These are phyloP conservation scores for Sicyos edulis DNA, from an alignment of 306 rosid genomes.

Conservation along the genomic window DNA sequence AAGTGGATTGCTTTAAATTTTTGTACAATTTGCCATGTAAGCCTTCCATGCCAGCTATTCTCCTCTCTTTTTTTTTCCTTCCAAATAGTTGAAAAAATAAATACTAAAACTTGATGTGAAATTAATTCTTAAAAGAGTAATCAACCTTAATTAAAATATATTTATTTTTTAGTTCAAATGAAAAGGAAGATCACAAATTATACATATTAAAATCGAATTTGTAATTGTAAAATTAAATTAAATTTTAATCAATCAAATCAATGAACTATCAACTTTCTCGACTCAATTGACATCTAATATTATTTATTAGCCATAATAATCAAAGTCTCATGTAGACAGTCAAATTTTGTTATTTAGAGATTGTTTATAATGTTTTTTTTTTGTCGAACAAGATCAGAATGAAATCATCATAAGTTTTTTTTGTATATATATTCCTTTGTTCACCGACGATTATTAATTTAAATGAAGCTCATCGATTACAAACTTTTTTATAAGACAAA, in stretches of 20 bases:
- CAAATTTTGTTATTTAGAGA: not conserved
- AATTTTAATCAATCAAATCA: too few species aligned
- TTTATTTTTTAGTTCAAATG: too few species aligned
- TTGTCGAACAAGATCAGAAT: not conserved
- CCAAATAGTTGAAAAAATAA: not conserved
- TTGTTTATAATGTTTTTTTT: not conserved
- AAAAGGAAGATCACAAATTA: too few species aligned
- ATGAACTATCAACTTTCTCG: too few species aligned
- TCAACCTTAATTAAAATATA: too few species aligned
- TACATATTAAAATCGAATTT: too few species aligned
- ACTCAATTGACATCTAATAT: too few species aligned
- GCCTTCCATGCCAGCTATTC: not conserved
- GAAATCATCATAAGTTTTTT: not conserved
- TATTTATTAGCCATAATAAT: too few species aligned
- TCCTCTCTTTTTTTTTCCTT: not conserved
- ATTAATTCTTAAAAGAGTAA: too few species aligned
- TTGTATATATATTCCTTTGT: not conserved
- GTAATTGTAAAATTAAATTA: too few species aligned
- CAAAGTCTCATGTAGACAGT: not conserved
- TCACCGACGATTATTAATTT: not conserved
- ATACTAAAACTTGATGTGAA: too few species aligned
- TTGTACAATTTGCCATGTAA: not conserved
- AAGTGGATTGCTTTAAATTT: conserved; percentile 12
- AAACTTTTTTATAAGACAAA: not conserved
- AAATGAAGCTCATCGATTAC: not conserved